phyloP scores from a whole-genome alignment of 2,329 filamentous ascomycete genomes.

The Fusarium chlamydosporum region DNA sequence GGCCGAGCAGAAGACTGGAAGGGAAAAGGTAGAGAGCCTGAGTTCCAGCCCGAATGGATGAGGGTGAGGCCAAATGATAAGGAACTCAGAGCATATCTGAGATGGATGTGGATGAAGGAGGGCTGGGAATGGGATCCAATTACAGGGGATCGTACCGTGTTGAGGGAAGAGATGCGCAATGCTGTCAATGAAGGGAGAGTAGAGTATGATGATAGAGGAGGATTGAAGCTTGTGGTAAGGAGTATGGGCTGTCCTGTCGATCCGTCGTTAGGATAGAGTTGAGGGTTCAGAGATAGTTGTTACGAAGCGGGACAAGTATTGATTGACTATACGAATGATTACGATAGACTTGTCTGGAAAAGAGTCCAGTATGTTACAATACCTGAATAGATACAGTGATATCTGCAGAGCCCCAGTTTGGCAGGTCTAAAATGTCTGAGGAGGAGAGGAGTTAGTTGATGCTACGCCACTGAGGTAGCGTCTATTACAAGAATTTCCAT shows the following conservation, averaged over 20 bases:
- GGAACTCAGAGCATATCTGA: constrained; percentile 86
- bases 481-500: constrained; percentile 39
- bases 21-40: constrained; percentile 64
- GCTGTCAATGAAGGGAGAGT: constrained; percentile 72
- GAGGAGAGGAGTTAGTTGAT: constrained; percentile 2
- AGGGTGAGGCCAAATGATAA: constrained; percentile 86
- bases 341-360: background rate
- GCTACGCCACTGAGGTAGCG: constrained; percentile 39
- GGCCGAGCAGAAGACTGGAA: constrained; percentile 76
- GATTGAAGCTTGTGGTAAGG: constrained; percentile 59
- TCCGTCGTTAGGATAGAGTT: constrained; percentile 3
- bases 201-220: constrained; percentile 66
- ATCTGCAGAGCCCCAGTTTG: constrained; percentile 3
- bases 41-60: constrained; percentile 92
- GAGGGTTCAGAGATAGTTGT: background rate
- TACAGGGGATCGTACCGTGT: constrained; percentile 73
- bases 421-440: constrained; percentile 6
- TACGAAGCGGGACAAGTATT: background rate
- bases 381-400: background rate
- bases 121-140: constrained; percentile 84
- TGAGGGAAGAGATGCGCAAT: constrained; percentile 66
- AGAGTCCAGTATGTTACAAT: background rate
- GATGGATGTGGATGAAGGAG: constrained; percentile 93
- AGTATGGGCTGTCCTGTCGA: background rate
- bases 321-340: background rate